Conservation (phyloP, 2,329 filamentous ascomycete species). For the Penicillium psychrosexuale region DNA sequence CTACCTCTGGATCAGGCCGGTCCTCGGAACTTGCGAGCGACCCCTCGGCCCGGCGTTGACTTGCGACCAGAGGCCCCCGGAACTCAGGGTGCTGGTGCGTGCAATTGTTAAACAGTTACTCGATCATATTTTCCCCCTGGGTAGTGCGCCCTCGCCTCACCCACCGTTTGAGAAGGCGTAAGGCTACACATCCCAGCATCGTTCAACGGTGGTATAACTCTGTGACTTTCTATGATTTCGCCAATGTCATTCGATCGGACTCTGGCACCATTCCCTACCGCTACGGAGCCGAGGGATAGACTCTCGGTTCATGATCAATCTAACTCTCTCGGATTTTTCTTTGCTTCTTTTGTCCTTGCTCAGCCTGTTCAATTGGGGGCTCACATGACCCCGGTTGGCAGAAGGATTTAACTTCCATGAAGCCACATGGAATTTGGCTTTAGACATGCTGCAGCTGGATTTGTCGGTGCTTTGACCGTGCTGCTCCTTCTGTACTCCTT, state of each 20-base stretch:
- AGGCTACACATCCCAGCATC: background rate
- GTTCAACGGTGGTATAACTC: constrained; percentile 6
- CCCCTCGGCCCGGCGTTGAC: constrained; percentile 63
- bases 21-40: constrained; percentile 75
- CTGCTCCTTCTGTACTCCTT: constrained; percentile 28
- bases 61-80: constrained; percentile 61
- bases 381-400: constrained; percentile 12
- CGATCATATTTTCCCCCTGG: background rate
- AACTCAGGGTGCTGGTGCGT: constrained; percentile 58
- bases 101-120: constrained; percentile 56
- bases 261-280: constrained; percentile 1
- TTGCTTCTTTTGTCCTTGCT: constrained; percentile 22
- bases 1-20: constrained; percentile 92
- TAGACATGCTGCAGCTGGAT: constrained; percentile 30
- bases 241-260: constrained; percentile 2
- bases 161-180: background rate
- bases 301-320: constrained; percentile 14
- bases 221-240: constrained; percentile 11
- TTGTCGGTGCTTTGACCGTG: constrained; percentile 25
- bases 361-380: constrained; percentile 9
- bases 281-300: constrained; percentile 13
- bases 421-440: constrained; percentile 30
- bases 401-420: constrained; percentile 18
- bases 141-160: background rate
- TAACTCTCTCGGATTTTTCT: constrained; percentile 17